Evolutionary conservation across 2,329 filamentous ascomycete genomes (phyloP), one percentile per base, ranked within the genome.

Genomic region (Pestalotiopsis sp.): DNA sequence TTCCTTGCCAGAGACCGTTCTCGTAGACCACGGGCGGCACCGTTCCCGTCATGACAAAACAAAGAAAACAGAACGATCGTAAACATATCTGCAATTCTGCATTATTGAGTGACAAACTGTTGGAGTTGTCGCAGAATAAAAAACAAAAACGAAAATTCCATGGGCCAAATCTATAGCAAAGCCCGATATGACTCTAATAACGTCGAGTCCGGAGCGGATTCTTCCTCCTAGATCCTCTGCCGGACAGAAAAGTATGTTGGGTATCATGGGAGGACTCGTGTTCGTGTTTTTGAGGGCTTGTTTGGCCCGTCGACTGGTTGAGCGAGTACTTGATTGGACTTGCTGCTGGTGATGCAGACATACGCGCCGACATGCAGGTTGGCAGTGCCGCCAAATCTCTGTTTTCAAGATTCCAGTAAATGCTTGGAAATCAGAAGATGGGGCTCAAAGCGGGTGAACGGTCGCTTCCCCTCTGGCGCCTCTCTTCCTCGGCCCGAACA

Each of bases 401-500:
- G 31, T 9, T 2, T 9, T 36, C 7, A 9, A 9, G 31, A 9
- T 2, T 36, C 31, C 7, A 36, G 31, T 36, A 9, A 36, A 36
- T 36, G 31, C 31, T 36, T 9, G 31, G 31, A 14, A 4, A n/a
- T 64, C 61, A 64, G 41, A 64, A 64, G 4, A 64, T 23, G 23
- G 61, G 38, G 41, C 61, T 79, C 17, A 80, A 70, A 25, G 72
- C 73, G 7, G 80, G 78, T n/a, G 80, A 78, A 5, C 70, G 72
- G 1, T 73, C 70, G 38, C 76, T 77, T 67, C 80, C 79, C 56
- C 78, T 72, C 68, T 76, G 74, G 62, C 74, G 74, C 41, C 73
- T 73, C 63, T 78, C 74, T 36, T 78, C 79, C n/a, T 81, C 79
- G 5, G 75, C 73, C 67, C 74, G 74, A 57, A 77, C 76, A n/a